Evolutionary conservation across 768 basidiomycete genomes (phyloP).

Genomic region (Tylopilus sp.): DNA sequence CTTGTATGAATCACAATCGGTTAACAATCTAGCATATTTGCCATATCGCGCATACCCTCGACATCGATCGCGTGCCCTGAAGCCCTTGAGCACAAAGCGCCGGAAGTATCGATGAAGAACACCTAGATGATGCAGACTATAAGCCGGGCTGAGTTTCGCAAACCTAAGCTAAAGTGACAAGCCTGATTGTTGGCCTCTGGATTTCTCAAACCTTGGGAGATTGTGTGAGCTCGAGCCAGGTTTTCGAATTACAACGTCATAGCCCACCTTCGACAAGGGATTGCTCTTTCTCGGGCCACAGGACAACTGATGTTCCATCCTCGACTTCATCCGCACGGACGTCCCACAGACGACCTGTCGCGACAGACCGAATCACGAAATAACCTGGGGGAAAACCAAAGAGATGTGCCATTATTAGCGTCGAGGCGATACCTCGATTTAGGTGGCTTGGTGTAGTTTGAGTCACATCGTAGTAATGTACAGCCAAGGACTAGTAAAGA

Average conservation of each 20-base stretch:
- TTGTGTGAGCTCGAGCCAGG: slow-evolving; percentile 15
- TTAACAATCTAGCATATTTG: background rate
- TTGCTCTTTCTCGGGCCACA: slow-evolving; percentile 72
- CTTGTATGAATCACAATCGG: slow-evolving; percentile 34
- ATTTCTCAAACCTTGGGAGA: slow-evolving; percentile 53
- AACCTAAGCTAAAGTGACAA: slow-evolving; percentile 3
- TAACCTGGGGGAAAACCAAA: slow-evolving; percentile 38
- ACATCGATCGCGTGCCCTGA: slow-evolving; percentile 83
- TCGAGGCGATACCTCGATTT: no score
- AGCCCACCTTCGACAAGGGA: slow-evolving; percentile 71
- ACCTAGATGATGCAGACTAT: slow-evolving; percentile 44
- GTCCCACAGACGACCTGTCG: slow-evolving; percentile 36
- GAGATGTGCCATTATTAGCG: slow-evolving; percentile 27
- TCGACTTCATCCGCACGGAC: slow-evolving; percentile 31
- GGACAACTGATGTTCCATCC: slow-evolving; percentile 45
- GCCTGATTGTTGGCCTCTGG: slow-evolving; percentile 77
- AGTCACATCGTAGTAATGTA: no score
- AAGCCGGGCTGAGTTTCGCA: background rate
- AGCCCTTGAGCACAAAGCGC: slow-evolving; percentile 71
- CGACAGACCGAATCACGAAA: slow-evolving; percentile 38
- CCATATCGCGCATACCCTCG: slow-evolving; percentile 46
- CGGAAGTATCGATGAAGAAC: slow-evolving; percentile 78
- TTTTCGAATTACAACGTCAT: background rate
- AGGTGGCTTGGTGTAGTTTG: no score
- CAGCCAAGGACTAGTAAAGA: background rate